Base-by-base conservation (phyloP, 75 land plant genomes). In the Cunninghamia lanceolata region DNA sequence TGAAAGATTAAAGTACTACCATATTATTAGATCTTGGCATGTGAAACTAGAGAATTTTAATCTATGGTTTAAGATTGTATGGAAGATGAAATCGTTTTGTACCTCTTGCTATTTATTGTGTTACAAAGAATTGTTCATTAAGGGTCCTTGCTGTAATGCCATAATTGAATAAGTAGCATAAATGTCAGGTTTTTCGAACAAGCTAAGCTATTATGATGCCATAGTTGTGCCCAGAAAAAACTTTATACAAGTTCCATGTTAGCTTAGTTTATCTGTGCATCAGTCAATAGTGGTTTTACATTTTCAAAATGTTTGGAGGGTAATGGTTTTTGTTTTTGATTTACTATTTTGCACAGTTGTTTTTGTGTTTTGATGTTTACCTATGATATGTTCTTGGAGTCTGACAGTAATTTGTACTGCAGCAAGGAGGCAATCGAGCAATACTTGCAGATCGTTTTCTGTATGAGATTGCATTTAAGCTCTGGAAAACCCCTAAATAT, bases 401-500 rank as follows among this genome's bases (percentile, higher is more conserved):
- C 45, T 77, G 80, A 77, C 42, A 21, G 11, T 59, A 79, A 39
- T 88, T 66, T 87, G 34, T 78, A 1, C 50, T 88, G 88, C 94
- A 96, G 98, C 84, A 88, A 79, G 93, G 95, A 53, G 91, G 92
- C 16, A 93, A 93, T 85, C 93, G 94, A 42, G 89, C 90, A 36
- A 97, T 97, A 87, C 92, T 95, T 86, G 98, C 94, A 32, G 99
- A 97, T 53, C 88, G 96, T 77, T 95, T 97, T 73, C 68, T 97
- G 70, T 90, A 96, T 87, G 99, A 97, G 88, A 89, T 97, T 40
- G 98, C 99, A 6, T 97, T 97, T 87, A 97, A 97, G 93, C 94
- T 96, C 42, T 97, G 99, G 99, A 97, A 96, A 91, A 93, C 99
- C n/a, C 99, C 98, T n/a, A 97, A 97, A 84, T 97, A 97, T 92